A percentile compares a stretch with the other conserved stretches of the same genome.
phyloP scores from a whole-genome alignment of 1,139 yeast genomes.

The Saccharomyces hybrid region DNA sequence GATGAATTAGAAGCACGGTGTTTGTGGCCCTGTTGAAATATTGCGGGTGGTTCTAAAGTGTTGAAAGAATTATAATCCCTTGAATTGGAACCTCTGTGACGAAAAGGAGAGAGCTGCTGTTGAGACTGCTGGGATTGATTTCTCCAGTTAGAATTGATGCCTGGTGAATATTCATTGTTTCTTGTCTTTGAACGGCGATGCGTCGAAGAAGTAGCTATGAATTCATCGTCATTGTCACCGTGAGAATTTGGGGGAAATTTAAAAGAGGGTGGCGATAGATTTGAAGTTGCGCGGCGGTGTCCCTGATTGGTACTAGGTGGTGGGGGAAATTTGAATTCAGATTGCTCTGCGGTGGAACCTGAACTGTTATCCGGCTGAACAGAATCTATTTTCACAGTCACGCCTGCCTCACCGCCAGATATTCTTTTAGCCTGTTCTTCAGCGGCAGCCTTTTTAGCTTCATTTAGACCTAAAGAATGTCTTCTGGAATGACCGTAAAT shows the following conservation, averaged over 20 bases:
- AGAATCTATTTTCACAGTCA: constrained; percentile 10
- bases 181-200: constrained; percentile 33
- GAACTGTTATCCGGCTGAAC: constrained; percentile 13
- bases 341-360: constrained; percentile 15
- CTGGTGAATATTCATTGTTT: constrained; percentile 25
- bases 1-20: constrained; percentile 58
- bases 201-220: constrained; percentile 31
- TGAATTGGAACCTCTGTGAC: constrained; percentile 29
- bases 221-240: constrained; percentile 26
- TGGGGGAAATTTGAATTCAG: constrained; percentile 49
- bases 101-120: constrained; percentile 27
- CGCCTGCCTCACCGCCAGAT: constrained; percentile 14
- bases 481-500: constrained; percentile 73
- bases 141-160: constrained; percentile 65
- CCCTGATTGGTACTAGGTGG: constrained; percentile 30
- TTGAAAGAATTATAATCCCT: constrained; percentile 25
- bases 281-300: constrained; percentile 30
- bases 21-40: constrained; percentile 76
- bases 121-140: constrained; percentile 27
- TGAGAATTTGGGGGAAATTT: constrained; percentile 14
- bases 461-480: constrained; percentile 85
- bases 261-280: constrained; percentile 17
- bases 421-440: constrained; percentile 65
- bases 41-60: constrained; percentile 45
- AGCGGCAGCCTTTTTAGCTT: constrained; percentile 98